A percentile compares a stretch with the other conserved stretches of the same genome.
Evolutionary conservation across 2,329 filamentous ascomycete species (phyloP).

Genomic region (Aureobasidium melanogenum): DNA sequence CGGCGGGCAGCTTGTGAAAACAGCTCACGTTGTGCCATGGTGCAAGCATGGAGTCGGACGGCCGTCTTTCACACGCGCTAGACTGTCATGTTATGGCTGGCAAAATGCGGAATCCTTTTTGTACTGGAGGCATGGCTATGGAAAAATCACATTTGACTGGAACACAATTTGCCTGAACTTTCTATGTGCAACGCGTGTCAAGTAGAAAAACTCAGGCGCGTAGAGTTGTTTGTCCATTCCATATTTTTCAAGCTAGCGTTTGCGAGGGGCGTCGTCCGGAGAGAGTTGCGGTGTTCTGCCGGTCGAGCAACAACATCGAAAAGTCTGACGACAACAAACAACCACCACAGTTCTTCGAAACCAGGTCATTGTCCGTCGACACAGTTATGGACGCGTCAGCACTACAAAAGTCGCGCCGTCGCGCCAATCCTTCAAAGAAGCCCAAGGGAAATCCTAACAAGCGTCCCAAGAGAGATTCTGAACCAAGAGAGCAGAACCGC

Average conservation of each 20-base stretch:
- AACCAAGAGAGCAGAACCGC: background rate
- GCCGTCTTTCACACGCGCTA: no score
- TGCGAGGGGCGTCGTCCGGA: background rate
- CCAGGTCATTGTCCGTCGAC: background rate
- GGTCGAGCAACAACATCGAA: conserved; percentile 1
- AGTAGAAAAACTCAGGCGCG: background rate
- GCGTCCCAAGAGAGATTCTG: conserved; percentile 1
- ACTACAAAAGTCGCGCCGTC: conserved; percentile 7
- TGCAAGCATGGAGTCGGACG: no score
- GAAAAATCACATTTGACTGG: no score
- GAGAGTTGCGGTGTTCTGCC: conserved; percentile 1
- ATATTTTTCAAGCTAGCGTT: background rate
- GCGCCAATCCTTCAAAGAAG: conserved; percentile 6
- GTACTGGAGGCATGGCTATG: no score
- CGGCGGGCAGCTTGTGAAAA: no score
- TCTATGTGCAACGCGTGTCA: background rate
- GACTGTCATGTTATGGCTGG: no score
- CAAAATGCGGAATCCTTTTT: no score
- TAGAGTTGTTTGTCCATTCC: background rate
- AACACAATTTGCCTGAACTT: background rate
- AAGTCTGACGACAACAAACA: background rate
- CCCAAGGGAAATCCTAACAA: conserved; percentile 3
- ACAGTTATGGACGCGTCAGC: conserved; percentile 2
- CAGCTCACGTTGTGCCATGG: no score
- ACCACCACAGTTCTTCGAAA: background rate